Conservation (phyloP, 2,329 filamentous ascomycete genomes). For the Thelonectria rubi region DNA sequence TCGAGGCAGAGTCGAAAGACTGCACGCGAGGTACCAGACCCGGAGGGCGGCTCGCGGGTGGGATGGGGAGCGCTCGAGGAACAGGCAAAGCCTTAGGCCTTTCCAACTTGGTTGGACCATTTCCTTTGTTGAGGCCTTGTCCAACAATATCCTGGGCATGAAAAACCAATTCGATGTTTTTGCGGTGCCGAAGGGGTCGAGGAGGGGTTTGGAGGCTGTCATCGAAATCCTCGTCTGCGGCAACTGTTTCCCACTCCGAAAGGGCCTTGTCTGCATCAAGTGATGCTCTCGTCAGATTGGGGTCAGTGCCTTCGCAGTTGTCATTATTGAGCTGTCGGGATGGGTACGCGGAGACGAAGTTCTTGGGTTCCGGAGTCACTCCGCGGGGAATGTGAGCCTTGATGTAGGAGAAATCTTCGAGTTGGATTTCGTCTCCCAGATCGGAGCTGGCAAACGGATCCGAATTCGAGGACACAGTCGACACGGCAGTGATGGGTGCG, state of each 20-base stretch:
- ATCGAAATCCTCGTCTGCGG: slow-evolving; percentile 39
- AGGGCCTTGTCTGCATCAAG: slow-evolving; percentile 32
- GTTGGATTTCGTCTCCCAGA: slow-evolving; percentile 19
- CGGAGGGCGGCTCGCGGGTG: slow-evolving; percentile 22
- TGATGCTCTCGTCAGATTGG: slow-evolving; percentile 3
- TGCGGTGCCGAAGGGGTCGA: slow-evolving; percentile 21
- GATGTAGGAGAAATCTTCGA: slow-evolving; percentile 29
- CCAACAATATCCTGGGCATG: slow-evolving; percentile 20
- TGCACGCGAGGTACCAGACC: slow-evolving; percentile 24
- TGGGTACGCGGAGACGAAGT: slow-evolving; percentile 31
- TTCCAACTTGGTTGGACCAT: slow-evolving; percentile 18
- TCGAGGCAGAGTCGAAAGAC: slow-evolving; percentile 44
- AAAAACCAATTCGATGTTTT: slow-evolving; percentile 29
- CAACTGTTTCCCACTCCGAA: slow-evolving; percentile 47
- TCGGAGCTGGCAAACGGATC: slow-evolving; percentile 16
- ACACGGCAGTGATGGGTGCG: neutral
- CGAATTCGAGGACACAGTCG: slow-evolving; percentile 7
- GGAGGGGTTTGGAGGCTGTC: slow-evolving; percentile 16
- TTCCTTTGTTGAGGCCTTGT: slow-evolving; percentile 3
- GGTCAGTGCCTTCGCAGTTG: neutral
- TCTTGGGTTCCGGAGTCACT: slow-evolving; percentile 19
- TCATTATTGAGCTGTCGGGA: slow-evolving; percentile 12
- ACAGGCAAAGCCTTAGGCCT: slow-evolving; percentile 14
- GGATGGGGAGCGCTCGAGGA: slow-evolving; percentile 22
- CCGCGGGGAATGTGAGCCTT: slow-evolving; percentile 10